These are phyloP conservation scores for Solanum piurae DNA, from an alignment of 257 asterid genomes.

Conservation along the genomic window DNA sequence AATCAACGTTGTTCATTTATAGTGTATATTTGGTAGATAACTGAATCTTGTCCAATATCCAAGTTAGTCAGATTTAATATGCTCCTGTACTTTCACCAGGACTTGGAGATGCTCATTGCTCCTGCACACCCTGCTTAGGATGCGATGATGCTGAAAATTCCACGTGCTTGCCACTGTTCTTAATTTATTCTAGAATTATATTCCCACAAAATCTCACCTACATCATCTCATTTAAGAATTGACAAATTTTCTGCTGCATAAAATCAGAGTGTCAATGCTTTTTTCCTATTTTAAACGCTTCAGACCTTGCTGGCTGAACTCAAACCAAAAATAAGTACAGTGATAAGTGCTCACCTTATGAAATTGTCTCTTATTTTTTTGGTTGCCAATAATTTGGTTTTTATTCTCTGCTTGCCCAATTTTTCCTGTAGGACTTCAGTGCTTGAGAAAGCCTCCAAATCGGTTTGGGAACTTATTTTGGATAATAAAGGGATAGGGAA, in stretches of 20 bases:
- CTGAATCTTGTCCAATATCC: neutral
- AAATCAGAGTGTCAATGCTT: neutral
- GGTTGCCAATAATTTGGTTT: neutral
- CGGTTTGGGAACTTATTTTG: slow-evolving; percentile 88
- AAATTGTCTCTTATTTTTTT: neutral
- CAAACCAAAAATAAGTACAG: neutral
- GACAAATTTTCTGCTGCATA: neutral
- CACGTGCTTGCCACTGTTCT: neutral
- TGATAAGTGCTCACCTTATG: neutral
- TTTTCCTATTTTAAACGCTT: neutral
- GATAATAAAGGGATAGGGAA: slow-evolving; percentile 83
- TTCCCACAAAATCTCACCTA: neutral
- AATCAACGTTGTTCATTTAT: neutral
- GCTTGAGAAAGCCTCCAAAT: slow-evolving; percentile 93
- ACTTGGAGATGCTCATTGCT: neutral
- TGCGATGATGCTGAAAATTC: neutral
- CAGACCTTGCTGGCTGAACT: neutral
- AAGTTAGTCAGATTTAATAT: neutral
- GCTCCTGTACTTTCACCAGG: neutral
- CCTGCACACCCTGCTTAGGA: neutral
- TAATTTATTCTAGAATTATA: neutral
- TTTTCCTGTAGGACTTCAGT: slow-evolving; percentile 57
- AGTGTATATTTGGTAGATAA: neutral
- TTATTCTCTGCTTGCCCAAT: neutral
- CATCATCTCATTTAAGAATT: neutral